Conservation (phyloP, 1,139 yeast species). For the Yamadazyma songkhlaensis region DNA sequence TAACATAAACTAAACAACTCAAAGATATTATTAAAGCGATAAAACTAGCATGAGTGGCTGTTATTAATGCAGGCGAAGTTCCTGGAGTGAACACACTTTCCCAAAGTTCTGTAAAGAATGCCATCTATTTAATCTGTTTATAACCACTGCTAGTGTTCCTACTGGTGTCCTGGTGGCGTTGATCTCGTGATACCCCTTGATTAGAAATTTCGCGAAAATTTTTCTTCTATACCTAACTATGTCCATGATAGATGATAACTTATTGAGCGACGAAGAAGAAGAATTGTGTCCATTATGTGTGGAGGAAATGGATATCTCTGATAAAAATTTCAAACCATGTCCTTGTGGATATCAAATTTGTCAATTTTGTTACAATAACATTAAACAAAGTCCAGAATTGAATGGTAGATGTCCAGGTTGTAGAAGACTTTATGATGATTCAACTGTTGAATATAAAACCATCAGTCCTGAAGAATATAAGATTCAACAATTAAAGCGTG, state of each 20-base stretch:
- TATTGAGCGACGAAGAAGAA: slow-evolving; percentile 77
- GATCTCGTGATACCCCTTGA: no score
- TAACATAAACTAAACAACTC: slow-evolving; percentile 54
- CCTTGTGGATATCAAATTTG: slow-evolving; percentile 99
- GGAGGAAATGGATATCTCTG: slow-evolving; percentile 96
- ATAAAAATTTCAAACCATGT: slow-evolving; percentile 95
- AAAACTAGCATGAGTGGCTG: slow-evolving; percentile 51
- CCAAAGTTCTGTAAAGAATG: slow-evolving; percentile 75
- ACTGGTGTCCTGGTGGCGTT: no score
- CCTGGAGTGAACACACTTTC: slow-evolving; percentile 94
- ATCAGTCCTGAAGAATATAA: slow-evolving; percentile 84
- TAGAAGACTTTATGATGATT: slow-evolving; percentile 91
- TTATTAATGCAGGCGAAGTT: slow-evolving; percentile 77
- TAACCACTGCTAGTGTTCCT: no score
- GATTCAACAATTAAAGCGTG: slow-evolving; percentile 73
- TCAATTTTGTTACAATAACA: slow-evolving; percentile 96
- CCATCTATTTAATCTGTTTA: slow-evolving; percentile 20
- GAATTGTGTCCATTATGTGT: slow-evolving; percentile 91
- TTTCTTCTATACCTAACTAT: slow-evolving; percentile 12
- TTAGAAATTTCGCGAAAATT: slow-evolving; percentile 5
- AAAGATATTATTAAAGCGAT: slow-evolving; percentile 43
- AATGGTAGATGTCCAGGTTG: slow-evolving; percentile 98
- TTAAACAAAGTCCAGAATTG: slow-evolving; percentile 89
- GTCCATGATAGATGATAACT: slow-evolving; percentile 38
- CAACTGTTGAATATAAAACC: slow-evolving; percentile 80